Evolutionary conservation across 176 grass and related monocot species (phyloP).

Genomic region (Secale cereale): DNA sequence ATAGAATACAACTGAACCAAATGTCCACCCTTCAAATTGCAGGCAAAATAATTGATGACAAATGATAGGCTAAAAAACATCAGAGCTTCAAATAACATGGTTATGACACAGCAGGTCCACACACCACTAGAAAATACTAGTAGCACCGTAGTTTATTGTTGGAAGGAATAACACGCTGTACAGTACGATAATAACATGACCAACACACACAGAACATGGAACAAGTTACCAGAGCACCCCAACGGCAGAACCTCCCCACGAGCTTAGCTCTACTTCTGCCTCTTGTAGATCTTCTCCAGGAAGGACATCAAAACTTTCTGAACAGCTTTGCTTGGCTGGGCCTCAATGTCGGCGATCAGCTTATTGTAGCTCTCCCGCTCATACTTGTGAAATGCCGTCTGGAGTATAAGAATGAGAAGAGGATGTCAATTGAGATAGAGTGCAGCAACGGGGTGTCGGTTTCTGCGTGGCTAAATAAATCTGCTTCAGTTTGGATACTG

Average conservation of each 20-base stretch:
- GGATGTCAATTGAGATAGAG: slow-evolving; percentile 2
- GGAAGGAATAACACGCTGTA: background rate
- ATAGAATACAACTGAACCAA: no score
- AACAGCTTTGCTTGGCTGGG: slow-evolving; percentile 71
- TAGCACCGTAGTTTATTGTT: slow-evolving; percentile 13
- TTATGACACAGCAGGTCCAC: background rate
- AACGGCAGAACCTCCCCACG: background rate
- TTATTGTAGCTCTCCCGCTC: slow-evolving; percentile 65
- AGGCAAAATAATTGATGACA: background rate
- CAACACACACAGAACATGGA: slow-evolving; percentile 3
- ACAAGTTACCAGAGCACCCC: background rate
- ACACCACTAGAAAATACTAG: background rate
- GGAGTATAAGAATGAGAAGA: background rate
- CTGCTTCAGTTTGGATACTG: background rate
- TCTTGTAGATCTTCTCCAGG: slow-evolving; percentile 93
- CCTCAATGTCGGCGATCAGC: slow-evolving; percentile 74
- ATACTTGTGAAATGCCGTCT: slow-evolving; percentile 66
- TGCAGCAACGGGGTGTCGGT: background rate
- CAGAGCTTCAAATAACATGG: background rate
- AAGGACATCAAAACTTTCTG: slow-evolving; percentile 86
- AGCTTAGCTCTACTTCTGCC: slow-evolving; percentile 57
- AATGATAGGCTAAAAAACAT: background rate
- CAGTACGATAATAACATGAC: background rate
- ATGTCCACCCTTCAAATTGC: background rate
- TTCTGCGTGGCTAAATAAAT: background rate